Conservation (phyloP, 768 basidiomycete species). For the Termitomyces heimii region DNA sequence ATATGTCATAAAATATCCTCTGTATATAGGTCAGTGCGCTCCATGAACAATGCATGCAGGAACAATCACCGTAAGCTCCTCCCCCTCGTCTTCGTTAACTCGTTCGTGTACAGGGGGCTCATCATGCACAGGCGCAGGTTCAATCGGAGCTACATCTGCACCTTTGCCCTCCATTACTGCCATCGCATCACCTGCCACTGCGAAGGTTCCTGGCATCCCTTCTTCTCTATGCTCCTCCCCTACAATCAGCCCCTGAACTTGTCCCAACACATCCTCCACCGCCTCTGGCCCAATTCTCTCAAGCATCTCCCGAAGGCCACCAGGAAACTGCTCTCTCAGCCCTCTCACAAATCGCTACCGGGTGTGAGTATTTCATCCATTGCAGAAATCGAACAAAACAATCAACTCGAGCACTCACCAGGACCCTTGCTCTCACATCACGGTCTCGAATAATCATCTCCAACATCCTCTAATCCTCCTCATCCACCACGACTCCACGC, state of each 20-base stretch:
- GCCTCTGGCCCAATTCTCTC: constrained; percentile 50
- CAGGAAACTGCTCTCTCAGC: constrained; percentile 53
- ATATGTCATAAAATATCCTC: constrained; percentile 41
- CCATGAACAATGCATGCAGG: not conserved
- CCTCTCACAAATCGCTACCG: constrained; percentile 39
- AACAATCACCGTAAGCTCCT: not conserved
- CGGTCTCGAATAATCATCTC: constrained; percentile 55
- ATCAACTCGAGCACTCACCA: constrained; percentile 33
- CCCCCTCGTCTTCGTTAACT: constrained; percentile 31
- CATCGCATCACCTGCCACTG: not conserved
- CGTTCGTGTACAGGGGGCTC: not conserved
- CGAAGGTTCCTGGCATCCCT: constrained; percentile 39
- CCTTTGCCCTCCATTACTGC: constrained; percentile 24
- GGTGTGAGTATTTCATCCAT: constrained; percentile 15
- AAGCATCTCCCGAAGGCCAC: constrained; percentile 59
- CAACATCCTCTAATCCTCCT: constrained; percentile 43
- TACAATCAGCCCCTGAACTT: constrained; percentile 25
- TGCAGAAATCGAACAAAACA: not conserved
- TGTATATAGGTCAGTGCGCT: constrained; percentile 28
- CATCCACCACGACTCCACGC: constrained; percentile 22
- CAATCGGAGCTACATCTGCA: not conserved
- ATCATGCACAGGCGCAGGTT: not conserved
- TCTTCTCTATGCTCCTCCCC: constrained; percentile 22
- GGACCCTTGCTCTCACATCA: constrained; percentile 33
- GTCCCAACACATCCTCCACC: constrained; percentile 54